phyloP scores from a whole-genome alignment of 495 filamentous ascomycete genomes.

The Hypoxylon lenormandii region DNA sequence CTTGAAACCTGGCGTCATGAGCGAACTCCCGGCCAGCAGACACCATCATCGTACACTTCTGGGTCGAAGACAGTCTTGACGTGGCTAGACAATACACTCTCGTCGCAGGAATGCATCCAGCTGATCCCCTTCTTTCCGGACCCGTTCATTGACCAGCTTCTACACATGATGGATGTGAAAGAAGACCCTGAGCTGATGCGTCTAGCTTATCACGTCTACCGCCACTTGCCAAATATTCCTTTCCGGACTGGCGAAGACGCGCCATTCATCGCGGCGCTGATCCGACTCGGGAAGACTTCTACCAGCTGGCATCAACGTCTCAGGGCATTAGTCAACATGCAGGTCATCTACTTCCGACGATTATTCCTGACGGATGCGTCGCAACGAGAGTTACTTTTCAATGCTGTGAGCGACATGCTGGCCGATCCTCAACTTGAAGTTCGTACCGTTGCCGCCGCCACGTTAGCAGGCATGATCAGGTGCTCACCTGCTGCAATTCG shows the following conservation, averaged over 20 bases:
- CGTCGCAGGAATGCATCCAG: constrained; percentile 91
- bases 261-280: constrained; percentile 83
- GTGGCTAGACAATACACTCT: constrained; percentile 92
- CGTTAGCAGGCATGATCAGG: constrained; percentile 95
- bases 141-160: constrained; percentile 85
- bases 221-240: constrained; percentile 95
- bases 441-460: constrained; percentile 88
- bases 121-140: constrained; percentile 91
- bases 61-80: constrained; percentile 94
- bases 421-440: constrained; percentile 93
- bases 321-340: constrained; percentile 97
- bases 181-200: constrained; percentile 96
- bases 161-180: constrained; percentile 99
- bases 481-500: constrained; percentile 90
- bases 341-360: constrained; percentile 97
- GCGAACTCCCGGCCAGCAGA: constrained; percentile 88
- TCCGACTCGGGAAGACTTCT: constrained; percentile 86
- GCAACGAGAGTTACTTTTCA: constrained; percentile 83
- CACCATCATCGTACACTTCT: constrained; percentile 91
- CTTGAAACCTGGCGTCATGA: constrained; percentile 89
- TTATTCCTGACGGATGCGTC: constrained; percentile 86
- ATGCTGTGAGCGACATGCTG: constrained; percentile 92
- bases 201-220: constrained; percentile 95
- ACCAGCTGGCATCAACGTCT: constrained; percentile 96
- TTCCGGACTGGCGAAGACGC: constrained; percentile 86